Percentiles rank a stretch among this genome's conserved stretches.
These are phyloP conservation scores for Royoungia palumana DNA, from an alignment of 768 basidiomycete species.

Conservation along the genomic window DNA sequence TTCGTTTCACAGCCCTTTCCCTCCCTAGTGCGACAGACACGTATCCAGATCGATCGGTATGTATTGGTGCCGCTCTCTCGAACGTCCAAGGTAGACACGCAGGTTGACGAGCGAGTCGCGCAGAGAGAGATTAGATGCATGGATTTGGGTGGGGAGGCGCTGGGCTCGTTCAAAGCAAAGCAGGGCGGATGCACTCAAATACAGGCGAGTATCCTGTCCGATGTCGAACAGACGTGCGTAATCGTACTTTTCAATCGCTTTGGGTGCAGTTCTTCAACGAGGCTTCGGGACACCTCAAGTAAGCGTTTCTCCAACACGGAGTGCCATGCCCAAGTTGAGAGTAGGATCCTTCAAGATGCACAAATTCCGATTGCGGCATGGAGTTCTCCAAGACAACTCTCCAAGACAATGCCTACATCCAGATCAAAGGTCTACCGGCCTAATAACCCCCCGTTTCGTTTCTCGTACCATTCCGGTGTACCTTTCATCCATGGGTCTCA, in stretches of 20 bases:
- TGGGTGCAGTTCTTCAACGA: conserved; percentile 39
- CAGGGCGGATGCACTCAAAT: conserved; percentile 42
- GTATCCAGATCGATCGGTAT: conserved; percentile 34
- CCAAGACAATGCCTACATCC: conserved; percentile 40
- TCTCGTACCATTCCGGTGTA: conserved; percentile 13
- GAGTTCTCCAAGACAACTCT: conserved; percentile 41
- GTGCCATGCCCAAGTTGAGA: conserved; percentile 10
- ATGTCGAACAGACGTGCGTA: conserved; percentile 1
- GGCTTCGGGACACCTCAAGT: conserved; percentile 35
- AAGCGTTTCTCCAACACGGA: conserved; percentile 14
- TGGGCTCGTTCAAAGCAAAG: conserved; percentile 39
- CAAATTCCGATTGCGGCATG: conserved; percentile 39
- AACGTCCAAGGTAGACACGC: background rate
- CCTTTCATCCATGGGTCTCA: conserved; percentile 17
- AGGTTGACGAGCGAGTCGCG: conserved; percentile 7
- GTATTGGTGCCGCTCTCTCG: conserved; percentile 8
- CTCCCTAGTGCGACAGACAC: conserved; percentile 27
- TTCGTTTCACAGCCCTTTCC: conserved; percentile 15
- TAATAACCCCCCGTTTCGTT: conserved; percentile 12
- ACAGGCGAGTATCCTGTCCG: conserved; percentile 28
- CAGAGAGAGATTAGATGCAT: conserved; percentile 44
- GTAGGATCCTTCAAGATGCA: conserved; percentile 23
- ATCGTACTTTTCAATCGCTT: background rate
- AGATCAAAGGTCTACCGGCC: conserved; percentile 37
- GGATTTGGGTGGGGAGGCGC: conserved; percentile 40